Conservation (phyloP, 1,284 basidiomycete species). For the Ceratobasidium sp. region DNA sequence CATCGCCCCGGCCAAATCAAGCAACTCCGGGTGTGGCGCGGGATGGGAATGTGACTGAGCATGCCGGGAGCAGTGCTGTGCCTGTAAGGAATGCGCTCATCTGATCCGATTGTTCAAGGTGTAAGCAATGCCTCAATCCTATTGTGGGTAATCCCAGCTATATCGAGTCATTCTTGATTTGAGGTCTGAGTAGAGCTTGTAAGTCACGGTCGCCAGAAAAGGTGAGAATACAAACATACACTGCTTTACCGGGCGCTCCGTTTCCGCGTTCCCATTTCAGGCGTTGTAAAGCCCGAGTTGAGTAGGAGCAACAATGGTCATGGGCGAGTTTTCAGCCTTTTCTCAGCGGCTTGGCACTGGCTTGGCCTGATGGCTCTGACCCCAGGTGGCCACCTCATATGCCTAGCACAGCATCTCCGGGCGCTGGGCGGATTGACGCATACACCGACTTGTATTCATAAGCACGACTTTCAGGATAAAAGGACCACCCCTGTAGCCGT, state of each 20-base stretch:
- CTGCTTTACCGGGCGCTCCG: not conserved
- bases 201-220: not conserved
- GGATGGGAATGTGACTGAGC: not conserved
- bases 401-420: not conserved
- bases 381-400: not conserved
- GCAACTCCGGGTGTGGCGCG: not conserved
- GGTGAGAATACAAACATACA: not conserved
- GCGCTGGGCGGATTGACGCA: not conserved
- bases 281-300: not conserved
- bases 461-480: not conserved
- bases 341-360: no score
- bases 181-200: no score
- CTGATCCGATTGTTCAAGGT: not conserved
- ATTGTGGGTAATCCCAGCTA: not conserved
- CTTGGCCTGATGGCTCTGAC: no score
- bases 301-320: not conserved
- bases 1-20: constrained; percentile 19
- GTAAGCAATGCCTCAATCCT: not conserved
- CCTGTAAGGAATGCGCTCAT: constrained; percentile 8
- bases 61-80: not conserved
- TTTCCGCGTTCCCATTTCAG: not conserved
- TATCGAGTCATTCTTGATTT: not conserved
- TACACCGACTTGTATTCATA: not conserved
- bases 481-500: not conserved
- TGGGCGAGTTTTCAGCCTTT: not conserved